Evolutionary conservation across 495 filamentous ascomycete species (phyloP).

Genomic region (Trichoderma gamsii): DNA sequence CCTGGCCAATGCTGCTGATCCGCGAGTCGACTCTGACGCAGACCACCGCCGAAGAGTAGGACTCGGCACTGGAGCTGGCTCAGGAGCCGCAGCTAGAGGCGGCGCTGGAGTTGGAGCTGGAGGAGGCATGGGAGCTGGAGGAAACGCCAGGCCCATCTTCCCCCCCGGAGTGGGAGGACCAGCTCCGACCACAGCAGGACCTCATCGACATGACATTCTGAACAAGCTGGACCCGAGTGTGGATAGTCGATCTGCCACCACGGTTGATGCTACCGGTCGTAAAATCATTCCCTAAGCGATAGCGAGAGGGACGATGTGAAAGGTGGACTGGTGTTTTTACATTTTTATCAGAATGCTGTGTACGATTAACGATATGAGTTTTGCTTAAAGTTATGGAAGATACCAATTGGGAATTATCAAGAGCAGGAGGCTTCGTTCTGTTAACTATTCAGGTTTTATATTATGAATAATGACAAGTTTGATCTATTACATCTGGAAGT

Average conservation of each 20-base stretch:
- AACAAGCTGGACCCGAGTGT: constrained; percentile 53
- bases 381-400: background rate
- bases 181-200: constrained; percentile 35
- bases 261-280: constrained; percentile 25
- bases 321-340: background rate
- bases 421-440: background rate
- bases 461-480: background rate
- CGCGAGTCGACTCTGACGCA: constrained; percentile 11
- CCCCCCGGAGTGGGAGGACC: constrained; percentile 24
- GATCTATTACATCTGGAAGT: background rate
- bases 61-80: background rate
- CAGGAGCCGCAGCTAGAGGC: background rate
- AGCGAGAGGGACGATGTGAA: background rate
- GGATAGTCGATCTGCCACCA: constrained; percentile 31
- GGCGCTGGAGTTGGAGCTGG: background rate
- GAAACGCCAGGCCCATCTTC: constrained; percentile 22
- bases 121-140: background rate
- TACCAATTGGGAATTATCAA: background rate
- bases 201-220: constrained; percentile 42
- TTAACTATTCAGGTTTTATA: background rate
- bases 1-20: constrained; percentile 8
- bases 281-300: background rate
- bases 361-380: background rate
- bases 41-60: background rate
- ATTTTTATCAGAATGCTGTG: background rate